Percentiles rank a stretch among this genome's conserved stretches.
Evolutionary conservation across 2,329 filamentous ascomycete species (phyloP).

Genomic region (Thielaviopsis euricoi): DNA sequence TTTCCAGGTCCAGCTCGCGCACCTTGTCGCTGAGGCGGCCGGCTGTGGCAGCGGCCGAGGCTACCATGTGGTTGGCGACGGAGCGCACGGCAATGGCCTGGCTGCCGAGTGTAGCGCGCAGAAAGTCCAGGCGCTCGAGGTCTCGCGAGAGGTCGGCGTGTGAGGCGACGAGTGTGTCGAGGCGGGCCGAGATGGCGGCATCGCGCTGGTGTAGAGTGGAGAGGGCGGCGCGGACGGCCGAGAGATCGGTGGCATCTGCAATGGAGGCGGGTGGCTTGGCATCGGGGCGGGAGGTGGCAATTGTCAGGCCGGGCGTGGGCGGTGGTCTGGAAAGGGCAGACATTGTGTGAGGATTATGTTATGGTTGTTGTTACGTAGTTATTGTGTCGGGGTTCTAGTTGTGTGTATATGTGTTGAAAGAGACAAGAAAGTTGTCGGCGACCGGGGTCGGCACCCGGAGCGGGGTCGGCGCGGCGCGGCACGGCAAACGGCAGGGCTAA

Average conservation of each 20-base stretch:
- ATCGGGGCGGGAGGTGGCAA: constrained; percentile 11
- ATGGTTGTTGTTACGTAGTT: background rate
- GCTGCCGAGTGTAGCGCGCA: constrained; percentile 73
- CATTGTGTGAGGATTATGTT: constrained; percentile 10
- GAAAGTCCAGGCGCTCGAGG: constrained; percentile 69
- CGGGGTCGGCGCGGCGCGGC: too few relatives aligned
- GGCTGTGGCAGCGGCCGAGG: constrained; percentile 70
- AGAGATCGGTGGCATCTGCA: constrained; percentile 55
- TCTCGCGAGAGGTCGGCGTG: constrained; percentile 80
- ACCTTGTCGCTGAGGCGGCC: constrained; percentile 74
- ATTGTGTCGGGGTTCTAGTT: too few relatives aligned
- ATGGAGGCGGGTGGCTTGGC: constrained; percentile 25
- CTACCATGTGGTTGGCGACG: constrained; percentile 82
- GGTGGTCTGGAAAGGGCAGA: constrained; percentile 4
- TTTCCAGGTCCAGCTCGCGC: constrained; percentile 75
- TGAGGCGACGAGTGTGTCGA: constrained; percentile 62
- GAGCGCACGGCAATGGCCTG: constrained; percentile 71
- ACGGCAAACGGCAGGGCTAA: too few relatives aligned
- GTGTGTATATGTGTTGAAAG: constrained; percentile 11
- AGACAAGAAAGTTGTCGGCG: too few relatives aligned
- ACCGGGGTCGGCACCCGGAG: too few relatives aligned
- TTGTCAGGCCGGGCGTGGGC: constrained; percentile 8
- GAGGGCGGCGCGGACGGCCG: constrained; percentile 66
- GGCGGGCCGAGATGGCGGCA: constrained; percentile 51
- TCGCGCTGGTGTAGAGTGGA: constrained; percentile 62